Evolutionary conservation across 176 grass and related monocot genomes (phyloP), one percentile per base, ranked within the genome.

Genomic region (Aegilops longissima): DNA sequence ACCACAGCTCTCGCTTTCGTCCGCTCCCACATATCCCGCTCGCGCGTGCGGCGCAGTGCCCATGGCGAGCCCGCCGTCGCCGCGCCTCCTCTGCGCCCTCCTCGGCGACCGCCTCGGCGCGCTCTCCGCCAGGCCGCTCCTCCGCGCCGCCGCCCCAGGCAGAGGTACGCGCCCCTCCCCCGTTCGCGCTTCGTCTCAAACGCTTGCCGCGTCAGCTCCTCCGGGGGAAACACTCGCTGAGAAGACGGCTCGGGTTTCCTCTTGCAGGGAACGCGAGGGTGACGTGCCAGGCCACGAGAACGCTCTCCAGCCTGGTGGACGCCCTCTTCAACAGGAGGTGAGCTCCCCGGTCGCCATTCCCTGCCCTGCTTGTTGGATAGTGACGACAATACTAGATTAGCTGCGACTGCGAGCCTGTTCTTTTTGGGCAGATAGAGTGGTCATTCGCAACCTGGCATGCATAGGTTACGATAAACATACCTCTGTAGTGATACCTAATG

Each of bases 241-340:
- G 38, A 61, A 1, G 30, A 25, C 0, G 14, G 67, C 33, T 16
- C 39, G 51, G 34, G 35, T 88, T 71, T 77, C 35, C 29, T 80
- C 63, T 83, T 80, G 47, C 84, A 98, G 97, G 90, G 17, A 74
- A 73, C 25, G 86, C 77, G 35, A 45, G 85, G 71, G 39, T 68
- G 70, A 36, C 82, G 69, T 67, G 88, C 76, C 90, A 91, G 72
- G 82, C 85, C 17, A 92, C 90, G 76, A 96, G 94, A 77, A 86
- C 92, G 35, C 61, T 94, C n/a, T 90, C 85, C 87, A 98, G 84
- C 76, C 82, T 96, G 85, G 92, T 93, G 86, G 92, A 98, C 80
- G 54, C 95, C 66, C 80, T 96, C 45, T 96, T 98, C 81, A 98
- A 94, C 72, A 89, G 89, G 89, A 96, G 90, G 93, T 93, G 83